Base-by-base conservation (phyloP, 2,329 filamentous ascomycete species). In the Fusarium verticillioides region DNA sequence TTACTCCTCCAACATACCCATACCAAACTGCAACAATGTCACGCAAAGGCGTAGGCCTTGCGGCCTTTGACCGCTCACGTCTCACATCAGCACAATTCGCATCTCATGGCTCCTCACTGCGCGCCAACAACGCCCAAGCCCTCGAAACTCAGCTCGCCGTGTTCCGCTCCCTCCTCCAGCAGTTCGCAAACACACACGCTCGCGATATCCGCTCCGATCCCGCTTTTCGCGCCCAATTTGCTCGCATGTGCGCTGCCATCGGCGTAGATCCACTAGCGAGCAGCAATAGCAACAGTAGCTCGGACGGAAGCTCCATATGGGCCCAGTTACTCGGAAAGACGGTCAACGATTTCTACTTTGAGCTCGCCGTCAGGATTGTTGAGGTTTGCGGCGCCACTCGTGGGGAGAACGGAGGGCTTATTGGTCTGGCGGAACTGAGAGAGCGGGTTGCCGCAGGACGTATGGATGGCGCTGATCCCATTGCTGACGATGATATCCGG, bases 281-380 rank as follows among this genome's bases (percentile, higher is more conserved):
- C 70, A 84, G 81, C 81, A 79, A 77, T 54, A 74, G 73, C 54
- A 66, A 66, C 32, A 82, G 82, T 46, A 85, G 83, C 52, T 84
- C 85, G 23, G 86, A 85, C 10, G 86, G 84, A 3, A 89, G 90
- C 23, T 96, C 92, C 66, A 91, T 98, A 66, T 98, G 96, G 96
- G 93, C 94, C 13, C 95, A 98, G 85, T 90, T 98, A 71, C 88
- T 98, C 26, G 96, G 96, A 36, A 90, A 93, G 67, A 95, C 92
- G 77, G 95, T 99, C 76, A 97, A 98, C 81, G 96, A 99, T 82
- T 99, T 99, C 81, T 99, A 98, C 84, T 98, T 98, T 82, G 96
- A 97, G 85, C 90, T 99, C 50, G 96, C 95, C 3, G 96, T 98
- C n/a, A 89, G 94, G 56, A 93, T 98, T 2, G 96, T 99, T 10